Conservation (phyloP, 1,284 basidiomycete genomes). For the Inonotus hispidus region DNA sequence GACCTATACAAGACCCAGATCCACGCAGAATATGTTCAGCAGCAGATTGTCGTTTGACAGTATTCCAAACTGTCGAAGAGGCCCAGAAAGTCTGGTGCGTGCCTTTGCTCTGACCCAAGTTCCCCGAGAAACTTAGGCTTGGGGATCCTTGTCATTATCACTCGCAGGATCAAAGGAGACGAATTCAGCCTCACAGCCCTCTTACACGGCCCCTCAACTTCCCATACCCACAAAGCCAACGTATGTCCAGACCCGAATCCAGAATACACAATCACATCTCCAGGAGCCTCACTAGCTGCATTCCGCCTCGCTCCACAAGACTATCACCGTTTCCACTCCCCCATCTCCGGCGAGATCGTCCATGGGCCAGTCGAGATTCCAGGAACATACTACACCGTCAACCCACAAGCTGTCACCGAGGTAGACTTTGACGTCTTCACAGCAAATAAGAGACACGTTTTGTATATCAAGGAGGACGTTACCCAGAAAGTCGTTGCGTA, state of each 20-base stretch:
- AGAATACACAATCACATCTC: conserved; percentile 28
- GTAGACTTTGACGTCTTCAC: conserved; percentile 67
- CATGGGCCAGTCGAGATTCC: conserved; percentile 45
- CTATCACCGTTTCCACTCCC: conserved; percentile 84
- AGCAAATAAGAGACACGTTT: conserved; percentile 59
- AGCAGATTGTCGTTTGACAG: conserved; percentile 73
- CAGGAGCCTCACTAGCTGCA: conserved; percentile 52
- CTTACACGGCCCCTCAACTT: conserved; percentile 31
- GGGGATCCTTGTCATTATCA: no score
- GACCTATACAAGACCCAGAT: conserved; percentile 61
- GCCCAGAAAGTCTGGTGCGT: conserved; percentile 67
- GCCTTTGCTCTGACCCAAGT: background rate
- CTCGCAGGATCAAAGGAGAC: conserved; percentile 67
- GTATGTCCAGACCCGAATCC: background rate
- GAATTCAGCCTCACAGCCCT: conserved; percentile 65
- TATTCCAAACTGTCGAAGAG: conserved; percentile 53
- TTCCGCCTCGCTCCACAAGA: conserved; percentile 79
- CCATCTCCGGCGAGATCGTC: conserved; percentile 53
- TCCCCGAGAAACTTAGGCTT: no score
- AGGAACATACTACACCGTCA: conserved; percentile 62
- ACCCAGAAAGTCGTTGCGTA: conserved; percentile 47
- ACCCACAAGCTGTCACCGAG: conserved; percentile 80
- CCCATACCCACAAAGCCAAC: conserved; percentile 1
- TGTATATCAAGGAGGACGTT: conserved; percentile 43
- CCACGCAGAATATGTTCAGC: conserved; percentile 53